Evolutionary conservation across 2,329 filamentous ascomycete genomes (phyloP).

Genomic region (Talaromyces sp.): DNA sequence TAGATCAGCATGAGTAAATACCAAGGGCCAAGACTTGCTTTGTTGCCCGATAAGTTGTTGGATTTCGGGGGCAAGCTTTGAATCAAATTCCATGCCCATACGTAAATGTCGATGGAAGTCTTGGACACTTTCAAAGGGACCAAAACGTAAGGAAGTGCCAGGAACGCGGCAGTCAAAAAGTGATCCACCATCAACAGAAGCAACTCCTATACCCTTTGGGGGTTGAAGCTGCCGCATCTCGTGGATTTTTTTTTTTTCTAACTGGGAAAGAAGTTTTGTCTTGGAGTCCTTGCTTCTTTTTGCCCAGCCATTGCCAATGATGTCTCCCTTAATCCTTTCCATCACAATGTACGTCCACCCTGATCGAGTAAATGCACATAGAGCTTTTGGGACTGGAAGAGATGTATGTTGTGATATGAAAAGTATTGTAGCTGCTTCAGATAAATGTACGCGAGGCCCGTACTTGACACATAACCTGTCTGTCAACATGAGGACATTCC

Average conservation of each 20-base stretch:
- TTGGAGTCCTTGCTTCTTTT: constrained; percentile 26
- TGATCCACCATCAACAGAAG: constrained; percentile 26
- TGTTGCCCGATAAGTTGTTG: constrained; percentile 32
- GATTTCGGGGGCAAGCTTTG: constrained; percentile 18
- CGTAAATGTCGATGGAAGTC: constrained; percentile 36
- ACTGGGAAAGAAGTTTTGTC: constrained; percentile 29
- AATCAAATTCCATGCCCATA: constrained; percentile 23
- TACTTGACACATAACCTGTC: constrained; percentile 29
- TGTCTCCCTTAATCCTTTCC: constrained; percentile 35
- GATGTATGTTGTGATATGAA: constrained; percentile 34
- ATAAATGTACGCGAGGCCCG: constrained; percentile 20
- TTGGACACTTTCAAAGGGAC: constrained; percentile 26
- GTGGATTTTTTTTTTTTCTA: constrained; percentile 21
- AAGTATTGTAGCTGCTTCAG: constrained; percentile 30
- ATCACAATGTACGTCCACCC: constrained; percentile 35
- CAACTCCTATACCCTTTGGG: constrained; percentile 20
- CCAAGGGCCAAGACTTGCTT: constrained; percentile 23
- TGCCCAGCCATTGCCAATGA: constrained; percentile 27
- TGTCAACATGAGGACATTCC: constrained; percentile 26
- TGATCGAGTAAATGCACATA: constrained; percentile 29
- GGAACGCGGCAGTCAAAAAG: constrained; percentile 29
- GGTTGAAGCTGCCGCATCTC: constrained; percentile 27
- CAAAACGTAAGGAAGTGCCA: constrained; percentile 21
- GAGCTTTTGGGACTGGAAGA: constrained; percentile 34
- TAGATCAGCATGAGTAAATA: constrained; percentile 51